Evolutionary conservation across 2,329 filamentous ascomycete genomes (phyloP).

Genomic region (Rhexocercosporidium sp.): DNA sequence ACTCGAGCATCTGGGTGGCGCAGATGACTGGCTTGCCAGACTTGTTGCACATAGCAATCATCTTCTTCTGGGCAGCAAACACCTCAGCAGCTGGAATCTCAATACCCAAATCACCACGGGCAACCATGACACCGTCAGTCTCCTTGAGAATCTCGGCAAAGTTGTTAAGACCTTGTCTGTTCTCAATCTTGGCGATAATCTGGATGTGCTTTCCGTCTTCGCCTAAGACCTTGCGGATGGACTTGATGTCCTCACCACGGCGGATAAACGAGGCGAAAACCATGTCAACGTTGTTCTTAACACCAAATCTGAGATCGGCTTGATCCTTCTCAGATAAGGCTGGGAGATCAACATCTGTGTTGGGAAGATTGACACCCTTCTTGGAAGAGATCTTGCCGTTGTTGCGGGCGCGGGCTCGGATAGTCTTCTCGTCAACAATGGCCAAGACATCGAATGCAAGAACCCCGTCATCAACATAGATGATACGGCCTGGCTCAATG

Average conservation of each 20-base stretch:
- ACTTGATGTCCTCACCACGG: conserved; percentile 86
- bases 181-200: conserved; percentile 99
- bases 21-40: conserved; percentile 99
- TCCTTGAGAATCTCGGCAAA: conserved; percentile 95
- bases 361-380: conserved; percentile 99
- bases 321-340: conserved; percentile 98
- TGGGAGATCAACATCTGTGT: conserved; percentile 97
- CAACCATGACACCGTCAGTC: conserved; percentile 99
- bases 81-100: conserved; percentile 98
- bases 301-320: conserved; percentile 89
- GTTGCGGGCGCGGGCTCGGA: conserved; percentile 88
- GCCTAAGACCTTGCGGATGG: conserved; percentile 91
- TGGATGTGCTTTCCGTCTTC: conserved; percentile 94
- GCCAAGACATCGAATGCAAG: conserved; percentile 93
- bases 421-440: conserved; percentile 85
- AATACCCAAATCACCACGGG: conserved; percentile 97
- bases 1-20: conserved; percentile 99
- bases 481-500: conserved; percentile 85
- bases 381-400: conserved; percentile 98
- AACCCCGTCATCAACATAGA: conserved; percentile 98
- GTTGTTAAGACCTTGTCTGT: conserved; percentile 99
- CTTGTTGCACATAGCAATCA: conserved; percentile 99
- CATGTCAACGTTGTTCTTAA: conserved; percentile 99
- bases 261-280: conserved; percentile 99
- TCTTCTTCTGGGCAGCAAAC: conserved; percentile 99